Evolutionary conservation across 148 eudicot genomes (phyloP).

Genomic region (Simmondsia chinensis): DNA sequence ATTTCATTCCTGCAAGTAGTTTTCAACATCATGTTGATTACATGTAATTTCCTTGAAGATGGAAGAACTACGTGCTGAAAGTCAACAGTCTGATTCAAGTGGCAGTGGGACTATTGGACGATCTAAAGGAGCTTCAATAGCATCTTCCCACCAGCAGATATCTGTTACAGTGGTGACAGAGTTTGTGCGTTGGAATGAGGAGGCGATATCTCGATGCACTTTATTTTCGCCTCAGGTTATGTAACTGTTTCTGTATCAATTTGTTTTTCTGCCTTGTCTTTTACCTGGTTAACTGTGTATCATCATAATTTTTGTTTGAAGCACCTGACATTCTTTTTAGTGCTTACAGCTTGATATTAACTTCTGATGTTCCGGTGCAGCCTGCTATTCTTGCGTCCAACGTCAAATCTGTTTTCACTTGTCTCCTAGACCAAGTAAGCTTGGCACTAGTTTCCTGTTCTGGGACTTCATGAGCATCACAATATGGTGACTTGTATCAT

Average conservation of each 20-base stretch:
- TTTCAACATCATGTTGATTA: conserved; percentile 3
- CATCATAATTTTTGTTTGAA: neutral
- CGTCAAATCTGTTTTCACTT: conserved; percentile 81
- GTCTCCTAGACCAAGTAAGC: conserved; percentile 95
- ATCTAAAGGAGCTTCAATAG: conserved; percentile 80
- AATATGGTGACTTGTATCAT: conserved; percentile 3
- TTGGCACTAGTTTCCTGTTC: neutral
- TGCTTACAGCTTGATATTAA: conserved; percentile 2
- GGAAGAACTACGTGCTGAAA: conserved; percentile 91
- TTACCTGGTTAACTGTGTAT: neutral
- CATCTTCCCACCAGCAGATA: conserved; percentile 77
- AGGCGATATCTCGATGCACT: conserved; percentile 85
- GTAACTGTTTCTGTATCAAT: neutral
- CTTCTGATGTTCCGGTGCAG: conserved; percentile 39
- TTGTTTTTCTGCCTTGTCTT: neutral
- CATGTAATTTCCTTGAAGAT: conserved; percentile 33
- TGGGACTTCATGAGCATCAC: neutral
- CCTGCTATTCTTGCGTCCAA: conserved; percentile 85
- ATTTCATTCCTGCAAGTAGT: neutral
- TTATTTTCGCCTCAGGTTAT: conserved; percentile 81
- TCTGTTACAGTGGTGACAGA: conserved; percentile 97
- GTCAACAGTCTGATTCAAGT: conserved; percentile 47
- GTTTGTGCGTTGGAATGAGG: conserved; percentile 99
- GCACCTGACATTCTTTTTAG: neutral
- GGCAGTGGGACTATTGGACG: conserved; percentile 80